phyloP scores from a whole-genome alignment of 768 basidiomycete genomes.

The Termitomyces sp. region DNA sequence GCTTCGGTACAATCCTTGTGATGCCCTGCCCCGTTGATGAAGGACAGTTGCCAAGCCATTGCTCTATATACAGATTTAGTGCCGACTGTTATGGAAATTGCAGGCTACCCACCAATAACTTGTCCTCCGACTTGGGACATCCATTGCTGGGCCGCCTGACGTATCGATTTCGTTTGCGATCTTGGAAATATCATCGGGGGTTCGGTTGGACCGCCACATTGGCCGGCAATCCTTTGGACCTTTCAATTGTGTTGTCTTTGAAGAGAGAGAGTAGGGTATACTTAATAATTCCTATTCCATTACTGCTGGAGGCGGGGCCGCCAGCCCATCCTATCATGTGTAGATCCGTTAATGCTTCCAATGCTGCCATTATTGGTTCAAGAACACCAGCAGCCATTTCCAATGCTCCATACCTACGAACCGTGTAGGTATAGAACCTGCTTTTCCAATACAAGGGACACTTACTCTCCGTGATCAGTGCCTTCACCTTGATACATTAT shows the following conservation, averaged over 20 bases:
- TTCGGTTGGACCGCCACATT: neutral
- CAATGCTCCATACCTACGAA: neutral
- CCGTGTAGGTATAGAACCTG: no score
- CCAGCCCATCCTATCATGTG: neutral
- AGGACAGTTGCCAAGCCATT: neutral
- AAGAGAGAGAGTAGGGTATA: neutral
- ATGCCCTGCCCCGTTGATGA: neutral
- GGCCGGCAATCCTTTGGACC: neutral
- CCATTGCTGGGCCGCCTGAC: constrained; percentile 2
- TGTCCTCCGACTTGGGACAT: neutral
- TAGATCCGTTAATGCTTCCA: constrained; percentile 1
- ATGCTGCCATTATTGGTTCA: constrained; percentile 2
- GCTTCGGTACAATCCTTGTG: neutral
- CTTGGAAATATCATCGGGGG: neutral
- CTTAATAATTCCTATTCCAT: constrained; percentile 1
- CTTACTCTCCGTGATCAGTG: neutral
- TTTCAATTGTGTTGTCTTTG: neutral
- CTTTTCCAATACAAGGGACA: neutral
- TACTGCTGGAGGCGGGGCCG: neutral
- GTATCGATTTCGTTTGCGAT: neutral
- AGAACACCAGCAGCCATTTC: neutral
- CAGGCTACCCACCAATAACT: neutral
- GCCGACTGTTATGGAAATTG: neutral
- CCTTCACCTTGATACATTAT: neutral
- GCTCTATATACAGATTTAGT: neutral